Evolutionary conservation across 2,329 filamentous ascomycete genomes (phyloP).

Genomic region (Lasiodiplodia theobromae): DNA sequence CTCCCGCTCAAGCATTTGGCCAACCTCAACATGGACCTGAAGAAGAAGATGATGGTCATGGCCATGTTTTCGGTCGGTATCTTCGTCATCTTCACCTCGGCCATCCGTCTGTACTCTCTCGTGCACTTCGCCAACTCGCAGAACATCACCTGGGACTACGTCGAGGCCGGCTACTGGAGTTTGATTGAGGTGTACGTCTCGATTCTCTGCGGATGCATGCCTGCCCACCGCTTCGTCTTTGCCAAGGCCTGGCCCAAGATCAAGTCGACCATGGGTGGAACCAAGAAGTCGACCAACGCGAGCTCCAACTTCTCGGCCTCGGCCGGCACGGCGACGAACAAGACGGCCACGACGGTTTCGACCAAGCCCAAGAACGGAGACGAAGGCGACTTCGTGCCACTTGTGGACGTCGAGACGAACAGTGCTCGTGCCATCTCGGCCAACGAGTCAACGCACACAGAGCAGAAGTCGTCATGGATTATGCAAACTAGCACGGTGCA

Average conservation of each 20-base stretch:
- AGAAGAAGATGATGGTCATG: slow-evolving; percentile 46
- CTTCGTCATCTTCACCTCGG: slow-evolving; percentile 51
- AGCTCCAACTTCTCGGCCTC: slow-evolving; percentile 4
- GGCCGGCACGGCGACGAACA: background rate
- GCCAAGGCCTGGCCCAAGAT: slow-evolving; percentile 29
- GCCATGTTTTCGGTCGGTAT: slow-evolving; percentile 48
- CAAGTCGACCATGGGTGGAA: slow-evolving; percentile 15
- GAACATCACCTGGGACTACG: slow-evolving; percentile 52
- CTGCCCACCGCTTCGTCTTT: slow-evolving; percentile 38
- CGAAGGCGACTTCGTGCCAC: slow-evolving; percentile 35
- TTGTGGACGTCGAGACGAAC: slow-evolving; percentile 35
- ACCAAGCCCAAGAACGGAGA: slow-evolving; percentile 35
- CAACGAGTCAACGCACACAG: slow-evolving; percentile 11
- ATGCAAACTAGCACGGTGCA: slow-evolving; percentile 28
- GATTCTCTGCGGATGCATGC: slow-evolving; percentile 53
- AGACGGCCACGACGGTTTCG: slow-evolving; percentile 29
- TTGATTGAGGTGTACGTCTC: slow-evolving; percentile 49
- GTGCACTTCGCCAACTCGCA: slow-evolving; percentile 51
- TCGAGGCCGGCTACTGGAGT: slow-evolving; percentile 51
- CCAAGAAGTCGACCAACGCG: slow-evolving; percentile 9
- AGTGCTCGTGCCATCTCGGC: slow-evolving; percentile 22
- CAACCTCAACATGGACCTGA: slow-evolving; percentile 41
- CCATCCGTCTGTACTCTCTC: slow-evolving; percentile 53
- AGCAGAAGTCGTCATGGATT: slow-evolving; percentile 28
- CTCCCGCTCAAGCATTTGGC: slow-evolving; percentile 44